phyloP scores from a whole-genome alignment of 2,329 filamentous ascomycete species.

The Metarhizium guizhouense region DNA sequence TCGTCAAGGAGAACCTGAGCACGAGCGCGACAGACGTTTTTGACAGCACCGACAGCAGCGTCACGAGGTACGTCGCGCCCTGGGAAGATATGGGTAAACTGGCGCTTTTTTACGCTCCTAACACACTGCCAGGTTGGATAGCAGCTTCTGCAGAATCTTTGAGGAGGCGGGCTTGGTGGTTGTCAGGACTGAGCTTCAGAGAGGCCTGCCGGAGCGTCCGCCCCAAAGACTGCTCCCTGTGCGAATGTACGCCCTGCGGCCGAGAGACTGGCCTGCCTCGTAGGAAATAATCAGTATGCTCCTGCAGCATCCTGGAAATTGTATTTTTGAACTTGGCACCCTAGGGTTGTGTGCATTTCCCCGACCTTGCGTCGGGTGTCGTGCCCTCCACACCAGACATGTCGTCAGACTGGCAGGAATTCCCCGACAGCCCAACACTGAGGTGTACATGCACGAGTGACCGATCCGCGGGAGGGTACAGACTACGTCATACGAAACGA shows the following conservation, averaged over 20 bases:
- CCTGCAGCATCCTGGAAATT: no score
- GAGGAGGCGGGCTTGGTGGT: conserved; percentile 57
- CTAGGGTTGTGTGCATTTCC: no score
- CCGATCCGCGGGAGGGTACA: no score
- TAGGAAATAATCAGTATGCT: no score
- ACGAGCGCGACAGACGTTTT: conserved; percentile 55
- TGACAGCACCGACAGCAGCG: conserved; percentile 66
- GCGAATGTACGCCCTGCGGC: conserved; percentile 61
- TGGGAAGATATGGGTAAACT: fast-evolving
- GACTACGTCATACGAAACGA: no score
- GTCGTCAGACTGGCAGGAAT: no score
- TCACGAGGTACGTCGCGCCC: conserved; percentile 49
- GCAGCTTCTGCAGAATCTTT: conserved; percentile 64
- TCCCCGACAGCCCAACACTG: no score
- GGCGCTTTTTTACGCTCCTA: neutral
- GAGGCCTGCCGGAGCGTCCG: conserved; percentile 54
- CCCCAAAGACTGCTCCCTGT: conserved; percentile 53
- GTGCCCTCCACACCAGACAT: no score
- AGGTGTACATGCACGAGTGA: no score
- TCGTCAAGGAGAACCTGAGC: conserved; percentile 59
- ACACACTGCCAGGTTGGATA: conserved; percentile 46
- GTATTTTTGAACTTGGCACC: no score
- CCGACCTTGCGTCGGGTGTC: no score
- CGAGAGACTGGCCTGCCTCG: neutral
- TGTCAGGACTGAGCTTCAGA: conserved; percentile 63